These are phyloP conservation scores for Geranium incanum DNA, from an alignment of 441 rosid species.

Conservation along the genomic window DNA sequence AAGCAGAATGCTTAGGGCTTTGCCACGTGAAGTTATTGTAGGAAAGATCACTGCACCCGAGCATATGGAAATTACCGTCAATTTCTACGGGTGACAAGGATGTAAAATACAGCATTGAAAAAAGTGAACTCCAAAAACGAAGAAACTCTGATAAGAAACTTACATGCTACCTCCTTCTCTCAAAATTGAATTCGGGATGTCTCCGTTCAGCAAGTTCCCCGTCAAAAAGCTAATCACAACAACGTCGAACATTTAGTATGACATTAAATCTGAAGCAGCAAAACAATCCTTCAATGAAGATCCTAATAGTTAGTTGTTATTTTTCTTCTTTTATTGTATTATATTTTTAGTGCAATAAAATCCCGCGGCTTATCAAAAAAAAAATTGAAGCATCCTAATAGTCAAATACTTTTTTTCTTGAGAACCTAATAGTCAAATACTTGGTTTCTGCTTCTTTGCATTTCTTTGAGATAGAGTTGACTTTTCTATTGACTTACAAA, in stretches of 20 bases:
- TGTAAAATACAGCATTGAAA: neutral
- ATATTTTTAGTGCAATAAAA: too few relatives aligned
- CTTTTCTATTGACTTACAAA: neutral
- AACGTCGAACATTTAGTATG: slow-evolving; percentile 15
- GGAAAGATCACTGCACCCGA: slow-evolving; percentile 70
- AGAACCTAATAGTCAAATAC: neutral
- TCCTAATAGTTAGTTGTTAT: neutral
- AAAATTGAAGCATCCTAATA: too few relatives aligned
- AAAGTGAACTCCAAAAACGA: neutral
- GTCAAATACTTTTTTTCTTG: too few relatives aligned
- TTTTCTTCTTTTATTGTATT: too few relatives aligned
- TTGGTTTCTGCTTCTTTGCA: neutral
- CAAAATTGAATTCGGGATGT: slow-evolving; percentile 27
- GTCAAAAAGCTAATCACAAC: slow-evolving; percentile 30
- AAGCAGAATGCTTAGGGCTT: slow-evolving; percentile 49
- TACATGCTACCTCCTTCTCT: slow-evolving; percentile 28
- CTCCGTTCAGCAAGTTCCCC: slow-evolving; percentile 31
- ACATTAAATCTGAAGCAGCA: neutral
- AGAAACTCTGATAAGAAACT: slow-evolving; percentile 14
- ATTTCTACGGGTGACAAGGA: neutral
- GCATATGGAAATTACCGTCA: slow-evolving; percentile 15
- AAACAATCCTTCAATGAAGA: neutral
- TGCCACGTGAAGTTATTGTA: slow-evolving; percentile 70
- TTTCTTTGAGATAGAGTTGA: neutral
- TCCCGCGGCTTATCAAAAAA: too few relatives aligned